Percentiles rank a stretch among this genome's conserved stretches.
These are phyloP conservation scores for Wallacemonas sp. DNA, from an alignment of 208 protist genomes.

Conservation along the genomic window DNA sequence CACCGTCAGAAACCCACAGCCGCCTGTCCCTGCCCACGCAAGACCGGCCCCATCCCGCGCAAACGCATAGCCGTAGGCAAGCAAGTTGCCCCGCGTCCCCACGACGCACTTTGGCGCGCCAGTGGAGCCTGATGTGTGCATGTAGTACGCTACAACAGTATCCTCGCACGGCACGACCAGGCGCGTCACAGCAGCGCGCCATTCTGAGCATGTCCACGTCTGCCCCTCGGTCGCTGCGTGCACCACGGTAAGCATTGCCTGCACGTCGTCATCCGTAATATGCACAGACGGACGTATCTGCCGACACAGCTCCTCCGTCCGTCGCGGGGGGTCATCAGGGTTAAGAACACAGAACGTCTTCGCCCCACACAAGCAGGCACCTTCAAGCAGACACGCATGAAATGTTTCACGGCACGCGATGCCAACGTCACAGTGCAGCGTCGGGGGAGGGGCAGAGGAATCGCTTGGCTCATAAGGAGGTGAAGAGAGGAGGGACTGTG, in stretches of 20 bases:
- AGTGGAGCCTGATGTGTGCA: slow-evolving; percentile 67
- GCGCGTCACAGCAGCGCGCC: neutral
- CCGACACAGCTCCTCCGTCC: slow-evolving; percentile 21
- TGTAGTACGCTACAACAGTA: slow-evolving; percentile 42
- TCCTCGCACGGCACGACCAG: slow-evolving; percentile 5
- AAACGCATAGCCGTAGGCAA: slow-evolving; percentile 43
- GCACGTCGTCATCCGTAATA: slow-evolving; percentile 22
- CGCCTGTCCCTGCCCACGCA: neutral
- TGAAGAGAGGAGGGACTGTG: neutral
- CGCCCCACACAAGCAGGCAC: slow-evolving; percentile 39
- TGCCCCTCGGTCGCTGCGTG: neutral
- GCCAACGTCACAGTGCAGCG: slow-evolving; percentile 27
- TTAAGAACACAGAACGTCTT: slow-evolving; percentile 47
- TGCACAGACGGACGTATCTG: slow-evolving; percentile 20
- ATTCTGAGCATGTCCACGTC: neutral
- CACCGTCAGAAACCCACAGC: slow-evolving; percentile 35
- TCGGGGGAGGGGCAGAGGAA: neutral
- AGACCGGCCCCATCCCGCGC: slow-evolving; percentile 26
- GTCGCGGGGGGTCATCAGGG: slow-evolving; percentile 36
- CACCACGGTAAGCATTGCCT: slow-evolving; percentile 8
- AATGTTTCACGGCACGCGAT: slow-evolving; percentile 44
- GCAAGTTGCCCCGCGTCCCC: slow-evolving; percentile 38
- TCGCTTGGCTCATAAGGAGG: neutral
- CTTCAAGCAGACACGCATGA: slow-evolving; percentile 42
- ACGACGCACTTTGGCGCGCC: slow-evolving; percentile 57